Conservation (phyloP, 306 rosid species). For the Cucurbita ficifolia region DNA sequence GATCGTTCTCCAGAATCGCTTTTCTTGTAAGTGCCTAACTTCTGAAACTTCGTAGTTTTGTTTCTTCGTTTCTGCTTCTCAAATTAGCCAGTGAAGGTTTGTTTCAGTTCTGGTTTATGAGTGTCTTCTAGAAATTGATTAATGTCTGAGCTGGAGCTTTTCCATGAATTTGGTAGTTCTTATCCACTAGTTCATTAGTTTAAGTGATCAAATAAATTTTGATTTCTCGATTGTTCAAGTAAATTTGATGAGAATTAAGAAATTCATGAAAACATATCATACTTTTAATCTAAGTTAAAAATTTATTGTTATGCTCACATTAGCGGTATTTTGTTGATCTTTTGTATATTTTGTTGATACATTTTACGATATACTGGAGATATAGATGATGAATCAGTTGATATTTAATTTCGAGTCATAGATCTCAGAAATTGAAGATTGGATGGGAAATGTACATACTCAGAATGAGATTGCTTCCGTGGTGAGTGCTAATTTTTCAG, state of each 20-base stretch:
- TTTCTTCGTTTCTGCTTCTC: not conserved
- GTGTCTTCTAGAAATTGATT: not conserved
- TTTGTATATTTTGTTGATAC: not conserved
- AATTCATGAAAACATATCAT: not conserved
- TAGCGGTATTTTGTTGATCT: not conserved
- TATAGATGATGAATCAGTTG: not conserved
- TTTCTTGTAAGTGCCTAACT: not conserved
- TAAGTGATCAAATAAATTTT: not conserved
- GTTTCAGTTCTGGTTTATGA: not conserved
- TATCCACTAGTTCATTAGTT: not conserved
- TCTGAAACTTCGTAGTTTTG: not conserved
- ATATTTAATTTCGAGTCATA: not conserved
- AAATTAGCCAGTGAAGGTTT: not conserved
- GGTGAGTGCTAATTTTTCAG: constrained; percentile 12
- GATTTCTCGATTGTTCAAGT: not conserved
- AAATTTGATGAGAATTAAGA: too few species aligned
- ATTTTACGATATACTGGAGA: not conserved
- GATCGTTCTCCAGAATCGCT: constrained; percentile 2
- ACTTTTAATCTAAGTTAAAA: not conserved
- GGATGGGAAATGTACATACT: constrained; percentile 18
- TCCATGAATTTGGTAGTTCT: not conserved
- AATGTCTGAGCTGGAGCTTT: not conserved
- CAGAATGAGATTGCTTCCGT: constrained; percentile 14
- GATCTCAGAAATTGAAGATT: constrained; percentile 15
- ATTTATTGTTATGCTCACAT: not conserved